Base-by-base conservation (phyloP, 2,329 filamentous ascomycete genomes). In the Hymenoscyphus salicellus region DNA sequence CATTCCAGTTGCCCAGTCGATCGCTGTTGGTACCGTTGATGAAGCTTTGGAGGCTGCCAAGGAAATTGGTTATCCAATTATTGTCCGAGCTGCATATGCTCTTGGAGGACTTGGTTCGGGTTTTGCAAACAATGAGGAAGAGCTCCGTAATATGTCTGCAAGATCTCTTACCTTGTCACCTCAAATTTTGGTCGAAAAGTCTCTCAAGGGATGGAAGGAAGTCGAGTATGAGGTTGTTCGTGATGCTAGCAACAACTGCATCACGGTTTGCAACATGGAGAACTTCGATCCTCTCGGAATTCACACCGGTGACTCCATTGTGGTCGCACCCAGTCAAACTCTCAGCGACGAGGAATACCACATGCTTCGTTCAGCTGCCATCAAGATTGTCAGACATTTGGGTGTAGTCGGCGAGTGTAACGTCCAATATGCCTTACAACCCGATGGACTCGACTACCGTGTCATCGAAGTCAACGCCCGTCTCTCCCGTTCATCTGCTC, bases 181-280 rank as follows among this genome's bases (percentile, higher is more conserved):
- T 59, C 95, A 99, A 79, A 97, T 99, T 74, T 80, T 99, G 76
- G 93, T 99, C 65, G 95, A 99, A 83, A 98, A 98, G 81, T 97
- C 93, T 61, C 87, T 99, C 72, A 98, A 97, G 84, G 95, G 95
- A 78, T 99, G 95, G 95, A 99, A 99, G 81, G 95, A 99, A 80
- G 90, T 97, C 60, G 95, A 99, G 79, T 99, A 98, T 76, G 95
- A 98, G 80, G 95, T 98, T 64, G 95, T 98, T 68, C 91, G 95
- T 73, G 95, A 99, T 78, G 94, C 92, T 62, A 89, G 91, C 78
- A 96, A 98, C 85, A 99, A 99, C 86, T 98, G 95, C 78, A 98
- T 98, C 75, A 98, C 95, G 6, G 95, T 99, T 67, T 99, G 95
- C 79, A 99, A 99, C 82, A 98, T 99, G 95, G 95, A 99, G 82